Evolutionary conservation across 495 filamentous ascomycete genomes (phyloP), one percentile per base, ranked within the genome.

Genomic region (Neurospora sp.): DNA sequence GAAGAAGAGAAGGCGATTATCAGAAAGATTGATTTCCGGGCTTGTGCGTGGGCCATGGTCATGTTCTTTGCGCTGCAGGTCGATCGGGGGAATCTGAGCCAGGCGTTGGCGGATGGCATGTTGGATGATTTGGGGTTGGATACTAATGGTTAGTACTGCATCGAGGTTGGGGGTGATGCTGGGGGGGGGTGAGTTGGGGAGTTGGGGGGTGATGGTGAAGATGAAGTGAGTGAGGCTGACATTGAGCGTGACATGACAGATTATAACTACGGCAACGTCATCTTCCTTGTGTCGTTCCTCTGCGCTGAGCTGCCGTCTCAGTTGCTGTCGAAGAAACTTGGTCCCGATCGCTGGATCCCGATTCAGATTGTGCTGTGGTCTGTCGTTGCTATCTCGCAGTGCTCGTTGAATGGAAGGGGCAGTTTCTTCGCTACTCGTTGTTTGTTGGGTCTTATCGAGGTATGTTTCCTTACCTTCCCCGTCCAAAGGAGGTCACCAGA

Each of bases 321-420:
- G 75, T 81, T 94, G 3, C 80, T 94, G n/a, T 89, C 87, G 20
- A 94, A 95, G 80, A 90, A 88, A 77, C 79, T 78, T 31, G 93
- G 93, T 0, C 91, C 92, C 0, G 92, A 94, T 76, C 84, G 87
- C 39, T 95, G 93, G 92, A 94, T 96, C 75, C 92, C 93, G 0
- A 85, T 92, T 53, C 91, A 94, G 72, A 94, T 94, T 85, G 83
- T 93, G 3, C 84, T 85, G 3, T 95, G 92, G 93, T 91, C 89
- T 77, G 73, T 92, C 14, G 87, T 94, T 41, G 92, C 91, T 0
- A 82, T 85, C 37, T 88, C 86, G 69, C 92, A 95, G 78, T 87
- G 89, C 10, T 88, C 89, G 73, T 72, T 95, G 39, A 86, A 79
- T 40, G 86, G 87, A 1, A 80, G 84, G 45, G 76, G 73, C 0